A percentile compares a stretch with the other conserved stretches of the same genome.
phyloP scores from a whole-genome alignment of 129 eudicot genomes.

The Rutidosis leptorrhynchoides region DNA sequence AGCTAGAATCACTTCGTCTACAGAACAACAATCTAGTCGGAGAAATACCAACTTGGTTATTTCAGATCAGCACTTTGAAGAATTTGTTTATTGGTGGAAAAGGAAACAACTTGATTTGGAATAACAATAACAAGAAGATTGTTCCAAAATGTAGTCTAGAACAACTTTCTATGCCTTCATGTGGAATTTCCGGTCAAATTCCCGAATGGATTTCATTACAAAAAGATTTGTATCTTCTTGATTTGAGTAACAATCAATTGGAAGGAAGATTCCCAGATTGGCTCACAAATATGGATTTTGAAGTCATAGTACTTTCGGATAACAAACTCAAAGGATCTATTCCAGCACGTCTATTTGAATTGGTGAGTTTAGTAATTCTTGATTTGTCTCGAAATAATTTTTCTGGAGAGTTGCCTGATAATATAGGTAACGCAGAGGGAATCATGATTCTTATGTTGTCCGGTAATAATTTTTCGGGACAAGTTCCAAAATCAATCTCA shows the following conservation, averaged over 20 bases:
- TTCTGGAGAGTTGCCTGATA: conserved; percentile 37
- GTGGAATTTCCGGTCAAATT: conserved; percentile 25
- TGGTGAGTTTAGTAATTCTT: conserved; percentile 18
- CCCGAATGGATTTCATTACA: conserved; percentile 43
- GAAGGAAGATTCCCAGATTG: conserved; percentile 44
- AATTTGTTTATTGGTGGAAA: conserved; percentile 33
- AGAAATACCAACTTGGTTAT: conserved; percentile 44
- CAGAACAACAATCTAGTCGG: conserved; percentile 35
- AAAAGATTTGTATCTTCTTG: conserved; percentile 25
- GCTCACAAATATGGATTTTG: conserved; percentile 43
- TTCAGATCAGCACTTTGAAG: conserved; percentile 21
- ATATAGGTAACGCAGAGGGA: conserved; percentile 38
- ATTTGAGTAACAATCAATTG: conserved; percentile 39
- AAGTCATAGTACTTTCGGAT: conserved; percentile 30
- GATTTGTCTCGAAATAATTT: conserved; percentile 42
- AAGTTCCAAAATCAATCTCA: conserved; percentile 40
- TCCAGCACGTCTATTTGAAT: conserved; percentile 39
- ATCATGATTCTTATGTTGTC: conserved; percentile 31
- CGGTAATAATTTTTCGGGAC: conserved; percentile 40
- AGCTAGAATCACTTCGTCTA: conserved; percentile 30
- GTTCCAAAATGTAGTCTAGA: conserved; percentile 36
- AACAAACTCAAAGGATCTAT: conserved; percentile 36
- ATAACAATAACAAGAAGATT: conserved; percentile 31
- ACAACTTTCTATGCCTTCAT: conserved; percentile 30
- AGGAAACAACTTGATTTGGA: conserved; percentile 32